Percentiles rank a stretch among this genome's conserved stretches.
phyloP scores from a whole-genome alignment of 306 rosid genomes.

The Prunus campanulata region DNA sequence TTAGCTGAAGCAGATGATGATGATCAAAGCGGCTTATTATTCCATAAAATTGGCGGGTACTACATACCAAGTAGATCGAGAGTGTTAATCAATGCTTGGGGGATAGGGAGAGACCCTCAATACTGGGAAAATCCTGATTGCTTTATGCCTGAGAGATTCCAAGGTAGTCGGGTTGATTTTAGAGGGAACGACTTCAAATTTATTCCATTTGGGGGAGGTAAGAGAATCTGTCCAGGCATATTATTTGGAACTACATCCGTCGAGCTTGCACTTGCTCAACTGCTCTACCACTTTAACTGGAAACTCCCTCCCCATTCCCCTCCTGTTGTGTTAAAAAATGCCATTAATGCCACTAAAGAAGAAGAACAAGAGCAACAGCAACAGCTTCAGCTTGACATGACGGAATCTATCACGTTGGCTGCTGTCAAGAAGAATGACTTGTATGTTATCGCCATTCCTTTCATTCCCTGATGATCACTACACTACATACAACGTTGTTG shows the following conservation, averaged over 20 bases:
- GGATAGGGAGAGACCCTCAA: not conserved
- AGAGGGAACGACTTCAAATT: not conserved
- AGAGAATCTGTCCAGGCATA: not conserved
- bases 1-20: not conserved
- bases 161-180: not conserved
- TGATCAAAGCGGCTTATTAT: too few species aligned
- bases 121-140: not conserved
- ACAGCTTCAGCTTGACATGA: not conserved
- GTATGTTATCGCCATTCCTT: not conserved
- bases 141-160: not conserved
- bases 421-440: not conserved
- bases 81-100: not conserved
- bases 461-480: not conserved
- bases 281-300: not conserved
- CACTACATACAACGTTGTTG: too few species aligned
- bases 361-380: not conserved
- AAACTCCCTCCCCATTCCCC: not conserved
- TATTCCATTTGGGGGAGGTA: not conserved
- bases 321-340: too few species aligned
- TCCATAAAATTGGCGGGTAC: not conserved
- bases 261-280: not conserved
- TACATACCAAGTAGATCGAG: not conserved
- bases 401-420: not conserved
- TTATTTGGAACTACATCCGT: not conserved
- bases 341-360: not conserved